Evolutionary conservation across 805 yeast genomes (phyloP).

Genomic region (Pichia rugopelliculosa): DNA sequence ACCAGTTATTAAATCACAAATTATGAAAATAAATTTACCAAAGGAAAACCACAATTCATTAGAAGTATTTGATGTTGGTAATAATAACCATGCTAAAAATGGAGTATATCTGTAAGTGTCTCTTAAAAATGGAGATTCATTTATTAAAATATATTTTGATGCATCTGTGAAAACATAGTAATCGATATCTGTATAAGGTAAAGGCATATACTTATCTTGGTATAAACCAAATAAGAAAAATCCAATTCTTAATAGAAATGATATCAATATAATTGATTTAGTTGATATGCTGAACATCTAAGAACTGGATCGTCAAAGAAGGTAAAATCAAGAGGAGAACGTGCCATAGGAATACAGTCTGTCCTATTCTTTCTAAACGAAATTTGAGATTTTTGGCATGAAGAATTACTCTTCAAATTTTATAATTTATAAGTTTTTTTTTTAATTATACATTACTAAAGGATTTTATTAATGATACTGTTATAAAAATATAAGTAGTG

Average conservation of each 20-base stretch:
- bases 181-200: conserved; percentile 90
- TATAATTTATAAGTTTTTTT: background rate
- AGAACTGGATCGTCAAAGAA: background rate
- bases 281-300: background rate
- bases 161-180: conserved; percentile 94
- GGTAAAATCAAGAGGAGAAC: too few species aligned
- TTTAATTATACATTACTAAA: conserved; percentile 5
- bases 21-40: conserved; percentile 73
- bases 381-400: background rate
- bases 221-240: conserved; percentile 75
- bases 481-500: background rate
- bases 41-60: conserved; percentile 41
- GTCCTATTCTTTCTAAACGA: background rate
- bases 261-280: conserved; percentile 11
- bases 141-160: conserved; percentile 53
- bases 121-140: conserved; percentile 65
- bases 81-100: conserved; percentile 70
- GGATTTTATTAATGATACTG: conserved; percentile 8
- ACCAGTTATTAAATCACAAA: conserved; percentile 80
- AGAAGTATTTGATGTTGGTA: conserved; percentile 48
- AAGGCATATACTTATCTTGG: conserved; percentile 74
- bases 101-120: conserved; percentile 96
- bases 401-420: too few species aligned
- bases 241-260: conserved; percentile 40
- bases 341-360: too few species aligned